Conservation (phyloP, 1,284 basidiomycete species). For the Coriolopsis trogii region DNA sequence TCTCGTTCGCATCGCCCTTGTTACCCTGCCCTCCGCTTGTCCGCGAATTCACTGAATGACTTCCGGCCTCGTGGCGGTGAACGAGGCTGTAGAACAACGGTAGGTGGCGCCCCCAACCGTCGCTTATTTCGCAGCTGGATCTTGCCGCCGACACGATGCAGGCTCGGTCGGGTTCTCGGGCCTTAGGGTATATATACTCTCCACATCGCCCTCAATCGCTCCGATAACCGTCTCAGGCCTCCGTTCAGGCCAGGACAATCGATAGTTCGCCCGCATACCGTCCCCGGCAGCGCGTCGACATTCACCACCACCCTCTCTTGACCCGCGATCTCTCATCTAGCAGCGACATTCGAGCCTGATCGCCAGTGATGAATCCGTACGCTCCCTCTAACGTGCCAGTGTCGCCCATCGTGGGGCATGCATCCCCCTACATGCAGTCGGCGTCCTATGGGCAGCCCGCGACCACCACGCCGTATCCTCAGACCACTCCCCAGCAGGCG, state of each 20-base stretch:
- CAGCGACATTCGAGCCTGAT: too few species aligned
- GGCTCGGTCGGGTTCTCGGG: conserved; percentile 19
- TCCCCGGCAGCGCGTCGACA: neutral
- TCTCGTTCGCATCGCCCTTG: neutral
- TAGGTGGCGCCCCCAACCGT: conserved; percentile 2
- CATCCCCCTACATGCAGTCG: conserved; percentile 17
- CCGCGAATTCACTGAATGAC: too few species aligned
- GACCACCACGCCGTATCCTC: conserved; percentile 34
- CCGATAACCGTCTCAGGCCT: conserved; percentile 21
- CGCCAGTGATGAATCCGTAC: conserved; percentile 24
- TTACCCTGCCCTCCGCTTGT: neutral
- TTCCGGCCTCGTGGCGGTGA: too few species aligned
- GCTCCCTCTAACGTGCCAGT: conserved; percentile 20
- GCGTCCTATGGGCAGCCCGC: conserved; percentile 27
- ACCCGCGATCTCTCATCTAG: neutral
- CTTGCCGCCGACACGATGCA: conserved; percentile 31
- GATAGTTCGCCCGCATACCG: conserved; percentile 2
- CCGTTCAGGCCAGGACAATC: conserved; percentile 7
- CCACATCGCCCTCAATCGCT: conserved; percentile 18
- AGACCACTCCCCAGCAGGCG: conserved; percentile 20
- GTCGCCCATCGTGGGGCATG: conserved; percentile 27
- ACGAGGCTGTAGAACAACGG: too few species aligned
- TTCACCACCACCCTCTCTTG: neutral
- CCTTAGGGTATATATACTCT: conserved; percentile 24
- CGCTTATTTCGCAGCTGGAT: conserved; percentile 23